phyloP scores from a whole-genome alignment of 140 eudicot species.

The Flaveria floridana region DNA sequence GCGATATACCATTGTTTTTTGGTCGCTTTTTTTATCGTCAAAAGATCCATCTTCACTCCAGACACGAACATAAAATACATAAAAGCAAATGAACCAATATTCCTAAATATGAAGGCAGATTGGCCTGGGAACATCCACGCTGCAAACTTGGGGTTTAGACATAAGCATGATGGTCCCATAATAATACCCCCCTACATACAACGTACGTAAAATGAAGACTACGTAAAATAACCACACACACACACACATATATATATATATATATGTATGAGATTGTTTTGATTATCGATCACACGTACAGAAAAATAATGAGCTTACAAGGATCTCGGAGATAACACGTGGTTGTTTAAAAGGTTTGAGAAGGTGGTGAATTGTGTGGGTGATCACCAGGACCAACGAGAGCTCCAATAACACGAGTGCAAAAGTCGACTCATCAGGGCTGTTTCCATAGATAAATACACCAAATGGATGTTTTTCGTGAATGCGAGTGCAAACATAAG shows the following conservation, averaged over 20 bases:
- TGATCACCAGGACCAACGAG: slow-evolving; percentile 36
- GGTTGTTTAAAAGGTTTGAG: slow-evolving; percentile 83
- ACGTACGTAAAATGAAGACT: neutral
- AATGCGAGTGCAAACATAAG: slow-evolving; percentile 33
- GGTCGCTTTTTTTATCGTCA: slow-evolving; percentile 40
- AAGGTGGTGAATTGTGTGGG: slow-evolving; percentile 49
- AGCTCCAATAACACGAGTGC: slow-evolving; percentile 60
- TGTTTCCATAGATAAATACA: slow-evolving; percentile 47
- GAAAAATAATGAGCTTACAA: slow-evolving; percentile 44
- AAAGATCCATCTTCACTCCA: slow-evolving; percentile 75
- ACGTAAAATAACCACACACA: too few relatives aligned
- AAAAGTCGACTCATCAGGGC: slow-evolving; percentile 54
- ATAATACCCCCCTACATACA: slow-evolving; percentile 72
- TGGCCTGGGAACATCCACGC: slow-evolving; percentile 58
- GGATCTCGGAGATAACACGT: slow-evolving; percentile 52
- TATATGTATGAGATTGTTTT: too few relatives aligned
- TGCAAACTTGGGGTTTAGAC: slow-evolving; percentile 46
- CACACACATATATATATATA: too few relatives aligned
- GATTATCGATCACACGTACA: too few relatives aligned
- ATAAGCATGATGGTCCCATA: slow-evolving; percentile 73
- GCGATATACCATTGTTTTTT: slow-evolving; percentile 70
- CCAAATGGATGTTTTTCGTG: slow-evolving; percentile 48
- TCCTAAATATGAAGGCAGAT: slow-evolving; percentile 44
- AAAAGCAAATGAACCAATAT: slow-evolving; percentile 68
- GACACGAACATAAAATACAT: slow-evolving; percentile 69